phyloP scores from a whole-genome alignment of 495 filamentous ascomycete species.

The Hyaloscypha bicolor region DNA sequence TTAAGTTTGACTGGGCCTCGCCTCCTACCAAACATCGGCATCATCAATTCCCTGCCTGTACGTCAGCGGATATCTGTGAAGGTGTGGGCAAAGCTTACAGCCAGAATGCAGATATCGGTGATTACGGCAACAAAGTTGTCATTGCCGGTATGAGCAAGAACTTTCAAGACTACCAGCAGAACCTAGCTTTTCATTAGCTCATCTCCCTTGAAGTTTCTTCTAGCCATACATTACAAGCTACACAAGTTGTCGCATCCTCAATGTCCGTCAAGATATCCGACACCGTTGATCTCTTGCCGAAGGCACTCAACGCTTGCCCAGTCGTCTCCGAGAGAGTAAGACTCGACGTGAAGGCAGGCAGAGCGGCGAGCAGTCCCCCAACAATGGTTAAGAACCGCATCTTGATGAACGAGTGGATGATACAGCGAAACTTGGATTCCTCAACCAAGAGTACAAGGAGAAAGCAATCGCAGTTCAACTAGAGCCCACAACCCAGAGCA shows the following conservation, averaged over 20 bases:
- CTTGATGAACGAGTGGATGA: not conserved
- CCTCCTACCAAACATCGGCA: constrained; percentile 44
- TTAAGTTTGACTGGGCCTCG: not conserved
- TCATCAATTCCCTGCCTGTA: constrained; percentile 40
- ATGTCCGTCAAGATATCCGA: constrained; percentile 41
- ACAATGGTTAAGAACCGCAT: not conserved
- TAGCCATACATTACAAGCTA: constrained; percentile 47
- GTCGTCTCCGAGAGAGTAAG: constrained; percentile 16
- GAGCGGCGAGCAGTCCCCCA: not conserved
- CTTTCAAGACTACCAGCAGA: constrained; percentile 49
- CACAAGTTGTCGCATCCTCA: constrained; percentile 46
- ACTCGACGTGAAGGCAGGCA: not conserved
- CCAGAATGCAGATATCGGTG: constrained; percentile 49
- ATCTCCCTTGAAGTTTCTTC: constrained; percentile 15
- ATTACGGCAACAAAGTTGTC: constrained; percentile 42
- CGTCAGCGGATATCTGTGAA: not conserved
- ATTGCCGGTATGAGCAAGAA: constrained; percentile 46
- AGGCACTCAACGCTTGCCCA: not conserved
- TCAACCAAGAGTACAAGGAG: not conserved
- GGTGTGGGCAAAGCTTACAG: constrained; percentile 35
- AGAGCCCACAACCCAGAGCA: not conserved
- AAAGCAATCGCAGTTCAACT: not conserved
- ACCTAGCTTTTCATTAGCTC: constrained; percentile 30
- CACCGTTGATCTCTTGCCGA: constrained; percentile 22
- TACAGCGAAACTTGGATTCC: not conserved